Evolutionary conservation across 2,329 filamentous ascomycete species (phyloP).

Genomic region (Verticillium alfalfae): DNA sequence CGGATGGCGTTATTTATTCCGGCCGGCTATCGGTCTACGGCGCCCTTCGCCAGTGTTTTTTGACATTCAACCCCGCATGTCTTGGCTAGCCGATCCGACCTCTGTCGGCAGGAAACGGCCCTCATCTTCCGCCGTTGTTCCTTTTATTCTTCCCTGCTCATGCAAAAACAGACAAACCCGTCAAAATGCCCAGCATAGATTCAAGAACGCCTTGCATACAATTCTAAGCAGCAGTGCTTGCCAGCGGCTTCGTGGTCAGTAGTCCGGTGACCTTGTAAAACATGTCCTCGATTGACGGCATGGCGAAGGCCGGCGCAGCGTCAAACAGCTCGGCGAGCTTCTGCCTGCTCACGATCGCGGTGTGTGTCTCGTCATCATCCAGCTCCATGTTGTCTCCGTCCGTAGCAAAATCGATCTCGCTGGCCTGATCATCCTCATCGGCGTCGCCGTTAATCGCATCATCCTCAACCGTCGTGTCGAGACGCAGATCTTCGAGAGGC

Average conservation of each 20-base stretch:
- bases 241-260: conserved; percentile 51
- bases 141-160: not conserved
- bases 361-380: conserved; percentile 44
- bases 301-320: conserved; percentile 60
- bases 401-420: conserved; percentile 34
- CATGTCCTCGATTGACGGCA: conserved; percentile 68
- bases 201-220: not conserved
- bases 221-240: conserved; percentile 8
- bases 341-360: conserved; percentile 61
- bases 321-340: conserved; percentile 67
- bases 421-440: conserved; percentile 31
- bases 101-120: not conserved
- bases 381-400: conserved; percentile 37
- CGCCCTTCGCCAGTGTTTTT: not conserved
- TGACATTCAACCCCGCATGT: not conserved
- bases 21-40: conserved; percentile 15
- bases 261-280: conserved; percentile 67
- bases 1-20: conserved; percentile 27
- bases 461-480: conserved; percentile 31
- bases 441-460: conserved; percentile 18
- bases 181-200: not conserved
- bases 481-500: conserved; percentile 47
- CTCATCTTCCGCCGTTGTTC: not conserved
- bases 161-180: not conserved
- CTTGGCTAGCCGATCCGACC: not conserved